Evolutionary conservation across 495 filamentous ascomycete species (phyloP), one percentile per base, ranked within the genome.

Genomic region (Parathielavia hyrcaniae): DNA sequence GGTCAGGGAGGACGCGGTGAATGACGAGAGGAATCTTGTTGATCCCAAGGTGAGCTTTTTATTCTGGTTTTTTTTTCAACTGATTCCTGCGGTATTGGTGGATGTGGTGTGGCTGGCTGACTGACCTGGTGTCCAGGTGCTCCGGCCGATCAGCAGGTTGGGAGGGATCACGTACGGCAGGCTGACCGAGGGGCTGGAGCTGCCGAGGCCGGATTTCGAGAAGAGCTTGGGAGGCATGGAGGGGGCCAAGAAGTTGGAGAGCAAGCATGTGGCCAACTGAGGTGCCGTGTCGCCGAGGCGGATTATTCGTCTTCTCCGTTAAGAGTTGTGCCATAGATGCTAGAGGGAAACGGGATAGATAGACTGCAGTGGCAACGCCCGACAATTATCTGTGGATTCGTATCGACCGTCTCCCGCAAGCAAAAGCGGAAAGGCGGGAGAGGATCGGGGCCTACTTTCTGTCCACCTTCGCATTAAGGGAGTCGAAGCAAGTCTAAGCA

Each of bases 91-190:
- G 26, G 26, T 30, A 6, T 30, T 14, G 50, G 26, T 17, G 19
- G 22, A 14, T 32, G 20, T 5, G 30, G 39, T 11, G 39, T 58
- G 23, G 35, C 36, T 6, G 26, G 30, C 30, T 52, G 39, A 52
- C 39, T 17, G 1, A 8, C 36, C 9, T 36, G 39, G 11, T 16
- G 30, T 38, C 32, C 26, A 75, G 57, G 72, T 88, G 11, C 64
- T 97, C 40, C 81, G 80, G 61, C 93, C 92, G 16, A 80, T 95
- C 30, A 81, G 81, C 64, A 81, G 92, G 11, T 59, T 97, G 43
- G 92, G 91, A 10, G 92, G 93, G 0, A 90, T 96, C 63, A 83
- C 83, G 6, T 97, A 96, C 67, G 86, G 83, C 0, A 77, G 89
- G 23, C 75, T 80, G 7, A 84, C 79, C 0, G 84, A 91, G 46